Conservation (phyloP, 257 asterid species). For the Primulina eburnea region DNA sequence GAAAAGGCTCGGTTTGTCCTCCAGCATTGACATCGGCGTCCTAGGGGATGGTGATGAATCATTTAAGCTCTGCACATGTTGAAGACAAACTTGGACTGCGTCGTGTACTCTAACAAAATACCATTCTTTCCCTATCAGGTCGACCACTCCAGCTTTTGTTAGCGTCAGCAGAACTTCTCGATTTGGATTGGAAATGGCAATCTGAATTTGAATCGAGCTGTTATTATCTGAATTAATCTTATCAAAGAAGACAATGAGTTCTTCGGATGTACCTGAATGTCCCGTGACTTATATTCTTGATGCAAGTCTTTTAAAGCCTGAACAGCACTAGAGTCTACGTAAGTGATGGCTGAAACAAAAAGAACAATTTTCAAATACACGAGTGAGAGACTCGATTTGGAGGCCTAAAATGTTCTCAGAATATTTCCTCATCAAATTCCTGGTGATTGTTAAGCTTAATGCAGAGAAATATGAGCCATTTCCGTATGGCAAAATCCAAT, state of each 20-base stretch:
- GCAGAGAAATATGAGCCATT: not conserved
- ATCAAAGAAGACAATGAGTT: not conserved
- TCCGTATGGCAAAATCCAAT: slow-evolving; percentile 1
- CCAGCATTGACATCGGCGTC: slow-evolving; percentile 35
- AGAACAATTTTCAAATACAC: slow-evolving; percentile 5
- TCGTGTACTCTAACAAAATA: slow-evolving; percentile 88
- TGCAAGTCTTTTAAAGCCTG: slow-evolving; percentile 86
- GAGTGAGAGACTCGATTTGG: not conserved
- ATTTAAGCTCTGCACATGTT: slow-evolving; percentile 54
- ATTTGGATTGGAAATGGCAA: slow-evolving; percentile 86
- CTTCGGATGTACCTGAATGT: slow-evolving; percentile 66
- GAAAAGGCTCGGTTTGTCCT: slow-evolving; percentile 44
- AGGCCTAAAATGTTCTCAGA: slow-evolving; percentile 7
- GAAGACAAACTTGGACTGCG: slow-evolving; percentile 90
- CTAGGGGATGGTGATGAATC: slow-evolving; percentile 30
- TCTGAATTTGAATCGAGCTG: slow-evolving; percentile 40
- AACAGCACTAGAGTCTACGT: slow-evolving; percentile 92
- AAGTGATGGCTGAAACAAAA: slow-evolving; percentile 74
- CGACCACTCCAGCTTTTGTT: slow-evolving; percentile 65
- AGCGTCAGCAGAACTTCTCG: slow-evolving; percentile 72
- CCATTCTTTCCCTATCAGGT: slow-evolving; percentile 87
- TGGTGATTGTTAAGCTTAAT: not conserved
- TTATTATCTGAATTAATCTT: not conserved
- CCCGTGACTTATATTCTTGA: slow-evolving; percentile 77
- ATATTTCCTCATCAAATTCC: not conserved